phyloP scores from a whole-genome alignment of 495 filamentous ascomycete genomes.

The Xylaria flabelliformis region DNA sequence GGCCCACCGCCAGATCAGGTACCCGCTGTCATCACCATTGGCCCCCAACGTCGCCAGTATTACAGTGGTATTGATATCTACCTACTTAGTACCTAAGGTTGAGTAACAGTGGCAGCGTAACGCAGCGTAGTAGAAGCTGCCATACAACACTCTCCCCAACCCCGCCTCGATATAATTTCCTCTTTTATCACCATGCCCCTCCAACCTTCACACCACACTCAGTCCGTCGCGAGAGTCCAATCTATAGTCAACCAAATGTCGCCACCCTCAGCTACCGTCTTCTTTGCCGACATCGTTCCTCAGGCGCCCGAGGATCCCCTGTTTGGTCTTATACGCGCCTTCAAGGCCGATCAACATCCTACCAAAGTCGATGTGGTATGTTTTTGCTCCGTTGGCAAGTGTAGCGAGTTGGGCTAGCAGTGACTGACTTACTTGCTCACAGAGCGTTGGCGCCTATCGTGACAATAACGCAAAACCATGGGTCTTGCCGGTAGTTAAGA shows the following conservation, averaged over 20 bases:
- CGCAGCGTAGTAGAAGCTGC: too few species aligned
- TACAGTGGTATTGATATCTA: neutral
- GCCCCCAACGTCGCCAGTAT: neutral
- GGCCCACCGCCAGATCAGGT: neutral
- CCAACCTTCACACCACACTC: conserved; percentile 36
- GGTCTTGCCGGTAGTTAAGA: conserved; percentile 94
- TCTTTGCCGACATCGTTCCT: conserved; percentile 79
- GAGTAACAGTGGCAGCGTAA: neutral
- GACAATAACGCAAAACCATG: conserved; percentile 98
- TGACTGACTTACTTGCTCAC: conserved; percentile 27
- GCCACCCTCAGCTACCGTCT: conserved; percentile 63
- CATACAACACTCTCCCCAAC: neutral
- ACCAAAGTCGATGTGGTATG: conserved; percentile 86
- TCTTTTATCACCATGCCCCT: conserved; percentile 36
- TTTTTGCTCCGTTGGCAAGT: neutral
- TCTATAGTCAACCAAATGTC: conserved; percentile 42
- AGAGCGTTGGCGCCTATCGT: conserved; percentile 94
- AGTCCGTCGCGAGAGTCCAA: conserved; percentile 40
- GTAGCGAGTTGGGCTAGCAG: neutral
- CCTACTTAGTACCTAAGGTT: too few species aligned
- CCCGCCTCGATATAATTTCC: conserved; percentile 28
- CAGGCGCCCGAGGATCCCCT: conserved; percentile 94
- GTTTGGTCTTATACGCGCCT: conserved; percentile 92
- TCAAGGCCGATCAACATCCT: conserved; percentile 78
- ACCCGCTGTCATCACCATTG: too few species aligned